Percentiles rank a stretch among this genome's conserved stretches.
These are phyloP conservation scores for Trichoderma arundinaceum DNA, from an alignment of 2,329 filamentous ascomycete species.

Conservation along the genomic window DNA sequence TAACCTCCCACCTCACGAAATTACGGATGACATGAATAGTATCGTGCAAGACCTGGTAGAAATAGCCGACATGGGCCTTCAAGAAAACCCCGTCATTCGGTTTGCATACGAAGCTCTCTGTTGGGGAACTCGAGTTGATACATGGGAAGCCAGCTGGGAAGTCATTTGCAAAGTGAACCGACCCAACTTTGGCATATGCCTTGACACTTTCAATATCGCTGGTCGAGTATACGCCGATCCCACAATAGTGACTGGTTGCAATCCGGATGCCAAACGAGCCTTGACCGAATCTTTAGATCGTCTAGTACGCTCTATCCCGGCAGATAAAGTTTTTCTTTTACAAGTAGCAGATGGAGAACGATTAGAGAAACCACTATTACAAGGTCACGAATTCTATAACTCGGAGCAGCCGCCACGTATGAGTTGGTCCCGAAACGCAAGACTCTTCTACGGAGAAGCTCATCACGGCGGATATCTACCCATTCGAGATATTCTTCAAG, in stretches of 20 bases:
- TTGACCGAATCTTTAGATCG: conserved; percentile 60
- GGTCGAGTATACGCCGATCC: conserved; percentile 75
- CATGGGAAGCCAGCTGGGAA: conserved; percentile 75
- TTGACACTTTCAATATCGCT: conserved; percentile 81
- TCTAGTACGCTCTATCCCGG: conserved; percentile 61
- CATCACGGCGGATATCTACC: conserved; percentile 71
- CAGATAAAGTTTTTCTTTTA: conserved; percentile 73
- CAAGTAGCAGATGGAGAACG: conserved; percentile 77
- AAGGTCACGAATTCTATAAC: conserved; percentile 47
- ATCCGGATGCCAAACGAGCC: conserved; percentile 58
- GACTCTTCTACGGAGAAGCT: conserved; percentile 62
- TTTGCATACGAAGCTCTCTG: conserved; percentile 77
- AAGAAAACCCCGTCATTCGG: conserved; percentile 60
- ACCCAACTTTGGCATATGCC: conserved; percentile 75
- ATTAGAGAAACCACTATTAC: conserved; percentile 63
- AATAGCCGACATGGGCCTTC: conserved; percentile 69
- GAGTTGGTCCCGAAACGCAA: conserved; percentile 79
- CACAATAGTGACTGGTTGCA: conserved; percentile 56
- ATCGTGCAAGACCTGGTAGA: conserved; percentile 67
- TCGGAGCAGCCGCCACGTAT: conserved; percentile 58
- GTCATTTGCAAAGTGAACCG: conserved; percentile 68
- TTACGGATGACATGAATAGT: conserved; percentile 56
- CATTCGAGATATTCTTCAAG: conserved; percentile 62
- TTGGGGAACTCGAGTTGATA: conserved; percentile 72
- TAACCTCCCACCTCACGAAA: conserved; percentile 60